phyloP scores from a whole-genome alignment of 2,329 filamentous ascomycete genomes.

The Xenosphaeropsis pyriputrescens region DNA sequence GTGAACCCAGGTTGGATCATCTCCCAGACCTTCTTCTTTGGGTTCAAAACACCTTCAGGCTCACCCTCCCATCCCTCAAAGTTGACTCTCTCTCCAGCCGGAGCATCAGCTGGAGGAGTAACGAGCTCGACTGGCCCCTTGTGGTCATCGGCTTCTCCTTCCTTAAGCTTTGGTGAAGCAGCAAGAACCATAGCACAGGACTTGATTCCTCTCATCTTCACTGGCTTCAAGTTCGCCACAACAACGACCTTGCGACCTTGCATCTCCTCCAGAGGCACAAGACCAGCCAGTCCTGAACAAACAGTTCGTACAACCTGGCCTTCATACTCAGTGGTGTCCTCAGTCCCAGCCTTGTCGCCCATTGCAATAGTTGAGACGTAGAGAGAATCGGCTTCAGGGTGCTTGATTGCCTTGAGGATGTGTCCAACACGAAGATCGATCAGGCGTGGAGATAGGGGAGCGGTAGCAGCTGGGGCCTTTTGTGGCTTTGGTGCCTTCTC shows the following conservation, averaged over 20 bases:
- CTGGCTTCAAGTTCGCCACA: constrained; percentile 95
- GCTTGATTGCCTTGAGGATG: constrained; percentile 88
- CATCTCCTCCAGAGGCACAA: constrained; percentile 90
- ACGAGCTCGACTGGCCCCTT: constrained; percentile 88
- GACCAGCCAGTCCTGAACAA: constrained; percentile 89
- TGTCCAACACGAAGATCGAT: constrained; percentile 96
- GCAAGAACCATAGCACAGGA: constrained; percentile 85
- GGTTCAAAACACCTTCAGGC: constrained; percentile 87
- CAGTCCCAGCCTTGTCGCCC: constrained; percentile 71
- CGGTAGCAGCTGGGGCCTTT: constrained; percentile 50
- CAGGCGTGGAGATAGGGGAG: constrained; percentile 66
- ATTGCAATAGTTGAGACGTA: constrained; percentile 93
- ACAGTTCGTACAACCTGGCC: constrained; percentile 88
- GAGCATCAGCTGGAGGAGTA: constrained; percentile 59
- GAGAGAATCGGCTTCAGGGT: constrained; percentile 92
- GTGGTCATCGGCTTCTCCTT: constrained; percentile 75
- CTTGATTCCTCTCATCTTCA: constrained; percentile 92
- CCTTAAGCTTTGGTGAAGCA: constrained; percentile 69
- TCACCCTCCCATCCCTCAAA: constrained; percentile 93
- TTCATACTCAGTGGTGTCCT: constrained; percentile 84
- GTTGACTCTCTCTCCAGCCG: constrained; percentile 75
- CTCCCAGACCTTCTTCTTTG: constrained; percentile 99
- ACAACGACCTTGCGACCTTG: constrained; percentile 89
- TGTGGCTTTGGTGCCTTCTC: constrained; percentile 69
- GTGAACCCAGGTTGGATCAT: constrained; percentile 92